Evolutionary conservation across 257 asterid genomes (phyloP).

Genomic region (Verbena officinalis): DNA sequence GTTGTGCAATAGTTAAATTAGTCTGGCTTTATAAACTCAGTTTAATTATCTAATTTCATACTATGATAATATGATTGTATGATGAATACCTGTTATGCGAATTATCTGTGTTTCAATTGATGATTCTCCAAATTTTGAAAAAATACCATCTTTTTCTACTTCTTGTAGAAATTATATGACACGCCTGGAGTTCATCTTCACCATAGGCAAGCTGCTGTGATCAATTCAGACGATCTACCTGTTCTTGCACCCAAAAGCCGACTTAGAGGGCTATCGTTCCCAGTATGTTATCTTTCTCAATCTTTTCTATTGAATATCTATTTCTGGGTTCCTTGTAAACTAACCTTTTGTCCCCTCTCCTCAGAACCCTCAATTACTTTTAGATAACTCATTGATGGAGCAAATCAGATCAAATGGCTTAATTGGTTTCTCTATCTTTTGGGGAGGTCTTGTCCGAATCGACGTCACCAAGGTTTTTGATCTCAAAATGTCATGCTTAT

Average conservation of each 20-base stretch:
- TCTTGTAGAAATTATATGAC: slow-evolving; percentile 75
- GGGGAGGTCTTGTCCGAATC: slow-evolving; percentile 98
- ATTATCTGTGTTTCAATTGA: neutral
- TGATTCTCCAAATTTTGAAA: slow-evolving; percentile 5
- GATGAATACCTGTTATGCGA: neutral
- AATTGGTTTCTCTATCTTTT: slow-evolving; percentile 82
- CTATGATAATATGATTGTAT: too few species aligned
- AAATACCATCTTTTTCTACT: neutral
- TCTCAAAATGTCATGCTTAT: slow-evolving; percentile 29
- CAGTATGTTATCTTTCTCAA: slow-evolving; percentile 54
- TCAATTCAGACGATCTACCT: slow-evolving; percentile 92
- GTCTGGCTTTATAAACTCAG: too few species aligned
- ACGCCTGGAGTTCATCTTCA: slow-evolving; percentile 99
- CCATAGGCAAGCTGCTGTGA: slow-evolving; percentile 97
- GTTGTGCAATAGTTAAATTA: too few species aligned
- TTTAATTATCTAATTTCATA: too few species aligned
- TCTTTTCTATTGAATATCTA: slow-evolving; percentile 27
- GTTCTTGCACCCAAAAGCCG: slow-evolving; percentile 96
- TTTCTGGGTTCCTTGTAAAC: neutral
- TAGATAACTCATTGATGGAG: slow-evolving; percentile 43
- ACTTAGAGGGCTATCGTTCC: slow-evolving; percentile 84
- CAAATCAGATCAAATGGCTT: slow-evolving; percentile 65
- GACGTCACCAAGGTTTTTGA: slow-evolving; percentile 73
- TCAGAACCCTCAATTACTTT: slow-evolving; percentile 46
- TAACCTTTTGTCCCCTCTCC: slow-evolving; percentile 22